These are phyloP conservation scores for Lentinula edodes DNA, from an alignment of 768 basidiomycete genomes.

Conservation along the genomic window DNA sequence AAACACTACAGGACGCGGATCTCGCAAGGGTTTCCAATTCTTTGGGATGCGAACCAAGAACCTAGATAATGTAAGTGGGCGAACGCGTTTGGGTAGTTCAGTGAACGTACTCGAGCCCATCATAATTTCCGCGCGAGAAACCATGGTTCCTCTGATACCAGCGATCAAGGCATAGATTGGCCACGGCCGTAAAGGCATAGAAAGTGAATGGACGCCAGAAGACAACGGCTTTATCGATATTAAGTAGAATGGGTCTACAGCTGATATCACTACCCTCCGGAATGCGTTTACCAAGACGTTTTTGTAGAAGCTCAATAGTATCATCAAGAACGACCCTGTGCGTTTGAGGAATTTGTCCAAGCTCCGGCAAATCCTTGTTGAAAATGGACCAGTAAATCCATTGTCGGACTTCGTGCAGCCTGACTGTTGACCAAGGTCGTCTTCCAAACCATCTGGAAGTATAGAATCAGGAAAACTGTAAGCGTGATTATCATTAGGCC, in stretches of 20 bases:
- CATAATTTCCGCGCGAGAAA: conserved; percentile 40
- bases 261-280: conserved; percentile 49
- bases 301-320: conserved; percentile 59
- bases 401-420: conserved; percentile 51
- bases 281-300: conserved; percentile 61
- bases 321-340: conserved; percentile 51
- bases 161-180: conserved; percentile 43
- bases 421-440: conserved; percentile 69
- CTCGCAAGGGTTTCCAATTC: conserved; percentile 53
- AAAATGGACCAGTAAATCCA: conserved; percentile 88
- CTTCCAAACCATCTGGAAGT: conserved; percentile 59
- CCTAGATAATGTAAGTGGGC: conserved; percentile 26
- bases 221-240: conserved; percentile 72
- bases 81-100: neutral
- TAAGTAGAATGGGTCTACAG: conserved; percentile 58
- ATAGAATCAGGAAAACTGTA: neutral
- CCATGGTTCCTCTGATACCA: conserved; percentile 37
- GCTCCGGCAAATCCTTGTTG: conserved; percentile 54
- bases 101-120: conserved; percentile 63
- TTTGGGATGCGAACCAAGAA: conserved; percentile 72
- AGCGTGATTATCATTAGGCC: neutral
- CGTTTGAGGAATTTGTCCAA: conserved; percentile 37
- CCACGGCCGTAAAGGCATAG: conserved; percentile 46
- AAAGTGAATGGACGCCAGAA: conserved; percentile 61
- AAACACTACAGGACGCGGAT: conserved; percentile 71